Evolutionary conservation across 2,329 filamentous ascomycete species (phyloP).

Genomic region (Colletotrichum limetticola): DNA sequence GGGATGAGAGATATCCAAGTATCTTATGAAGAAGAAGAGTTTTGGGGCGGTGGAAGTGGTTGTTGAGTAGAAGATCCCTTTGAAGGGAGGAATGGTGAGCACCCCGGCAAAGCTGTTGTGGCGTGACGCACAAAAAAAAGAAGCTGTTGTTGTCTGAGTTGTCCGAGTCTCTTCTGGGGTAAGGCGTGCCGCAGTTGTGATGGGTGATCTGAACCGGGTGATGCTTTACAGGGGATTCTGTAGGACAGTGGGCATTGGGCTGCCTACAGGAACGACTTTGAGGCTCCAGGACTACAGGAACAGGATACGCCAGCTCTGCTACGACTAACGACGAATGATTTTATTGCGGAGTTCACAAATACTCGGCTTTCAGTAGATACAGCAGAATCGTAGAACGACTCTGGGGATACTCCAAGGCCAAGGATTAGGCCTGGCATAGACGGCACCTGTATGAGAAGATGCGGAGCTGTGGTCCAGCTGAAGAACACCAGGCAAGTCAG

Average conservation of each 20-base stretch:
- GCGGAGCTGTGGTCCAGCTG: neutral
- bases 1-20: constrained; percentile 35
- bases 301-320: neutral
- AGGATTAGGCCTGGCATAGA: neutral
- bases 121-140: constrained; percentile 36
- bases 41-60: constrained; percentile 38
- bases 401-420: neutral
- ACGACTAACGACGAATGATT: neutral
- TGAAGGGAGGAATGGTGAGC: constrained; percentile 34
- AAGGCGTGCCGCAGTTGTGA: constrained; percentile 30
- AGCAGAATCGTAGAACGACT: neutral
- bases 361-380: neutral
- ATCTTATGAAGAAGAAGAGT: constrained; percentile 33
- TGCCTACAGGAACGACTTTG: neutral
- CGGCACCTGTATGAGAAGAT: neutral
- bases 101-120: constrained; percentile 35
- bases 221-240: neutral
- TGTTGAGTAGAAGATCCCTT: constrained; percentile 36
- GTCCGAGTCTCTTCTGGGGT: constrained; percentile 20
- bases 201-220: constrained; percentile 25
- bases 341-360: neutral
- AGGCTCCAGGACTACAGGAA: neutral
- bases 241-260: neutral
- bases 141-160: constrained; percentile 30
- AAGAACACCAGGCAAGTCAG: neutral